Conservation (phyloP, 768 basidiomycete species). For the Tylopilus subfusipes region DNA sequence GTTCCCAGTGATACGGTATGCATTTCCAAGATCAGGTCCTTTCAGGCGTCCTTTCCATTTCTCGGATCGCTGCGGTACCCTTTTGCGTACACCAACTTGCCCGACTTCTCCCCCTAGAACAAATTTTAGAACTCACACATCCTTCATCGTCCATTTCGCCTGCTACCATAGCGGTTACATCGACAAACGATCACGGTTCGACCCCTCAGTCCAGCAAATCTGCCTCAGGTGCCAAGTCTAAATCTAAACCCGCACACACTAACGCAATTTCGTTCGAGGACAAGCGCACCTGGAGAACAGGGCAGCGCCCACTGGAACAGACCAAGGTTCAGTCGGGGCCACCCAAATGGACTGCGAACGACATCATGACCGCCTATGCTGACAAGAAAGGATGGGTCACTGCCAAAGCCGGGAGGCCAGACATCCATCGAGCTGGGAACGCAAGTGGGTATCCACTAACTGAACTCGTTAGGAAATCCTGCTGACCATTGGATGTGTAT, state of each 20-base stretch:
- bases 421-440: conserved; percentile 87
- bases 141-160: conserved; percentile 34
- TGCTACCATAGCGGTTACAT: neutral
- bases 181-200: neutral
- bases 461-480: neutral
- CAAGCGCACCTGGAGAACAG: conserved; percentile 78
- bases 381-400: conserved; percentile 79
- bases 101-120: conserved; percentile 73
- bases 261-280: conserved; percentile 37
- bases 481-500: neutral
- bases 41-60: conserved; percentile 70
- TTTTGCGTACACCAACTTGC: conserved; percentile 74
- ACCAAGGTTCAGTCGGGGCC: conserved; percentile 10
- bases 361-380: conserved; percentile 78
- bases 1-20: neutral
- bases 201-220: neutral
- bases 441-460: conserved; percentile 55
- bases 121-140: conserved; percentile 56
- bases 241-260: neutral
- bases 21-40: conserved; percentile 47
- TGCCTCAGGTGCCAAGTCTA: neutral
- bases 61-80: conserved; percentile 79
- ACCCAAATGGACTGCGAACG: conserved; percentile 76
- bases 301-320: conserved; percentile 27
- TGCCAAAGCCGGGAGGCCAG: conserved; percentile 86